phyloP scores from a whole-genome alignment of 129 eudicot genomes.

The Flaveria ramosissima region DNA sequence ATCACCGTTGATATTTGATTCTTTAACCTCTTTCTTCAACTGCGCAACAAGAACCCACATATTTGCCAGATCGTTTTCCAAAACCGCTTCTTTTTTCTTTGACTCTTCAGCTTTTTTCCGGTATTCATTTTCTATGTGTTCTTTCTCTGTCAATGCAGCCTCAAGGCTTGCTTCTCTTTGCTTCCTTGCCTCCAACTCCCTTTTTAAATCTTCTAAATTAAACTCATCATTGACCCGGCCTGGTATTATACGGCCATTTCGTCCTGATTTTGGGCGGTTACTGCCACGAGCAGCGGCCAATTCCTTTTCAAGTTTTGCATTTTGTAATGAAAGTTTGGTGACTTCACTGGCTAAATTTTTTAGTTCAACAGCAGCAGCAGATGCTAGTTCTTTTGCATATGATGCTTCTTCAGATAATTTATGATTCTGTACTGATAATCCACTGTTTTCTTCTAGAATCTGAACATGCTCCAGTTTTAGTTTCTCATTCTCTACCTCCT shows the following conservation, averaged over 20 bases:
- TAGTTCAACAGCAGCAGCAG: slow-evolving; percentile 95
- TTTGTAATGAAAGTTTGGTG: slow-evolving; percentile 77
- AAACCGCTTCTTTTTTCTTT: slow-evolving; percentile 71
- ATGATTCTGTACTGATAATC: slow-evolving; percentile 80
- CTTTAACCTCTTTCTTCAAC: slow-evolving; percentile 71
- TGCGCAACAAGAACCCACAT: slow-evolving; percentile 99
- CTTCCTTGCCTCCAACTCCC: slow-evolving; percentile 75
- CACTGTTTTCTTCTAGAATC: slow-evolving; percentile 78
- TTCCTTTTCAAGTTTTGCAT: slow-evolving; percentile 82
- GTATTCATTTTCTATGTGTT: slow-evolving; percentile 66
- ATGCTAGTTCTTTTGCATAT: slow-evolving; percentile 90
- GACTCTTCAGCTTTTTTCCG: slow-evolving; percentile 66
- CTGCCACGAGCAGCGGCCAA: slow-evolving; percentile 60
- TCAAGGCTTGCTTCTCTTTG: slow-evolving; percentile 82
- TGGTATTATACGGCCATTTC: slow-evolving; percentile 57
- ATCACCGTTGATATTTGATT: slow-evolving; percentile 33
- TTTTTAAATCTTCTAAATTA: slow-evolving; percentile 66
- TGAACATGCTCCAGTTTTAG: slow-evolving; percentile 74
- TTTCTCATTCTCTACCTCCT: slow-evolving; percentile 87
- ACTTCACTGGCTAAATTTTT: slow-evolving; percentile 90
- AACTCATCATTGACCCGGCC: slow-evolving; percentile 63
- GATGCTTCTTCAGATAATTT: slow-evolving; percentile 96
- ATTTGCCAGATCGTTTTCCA: slow-evolving; percentile 89
- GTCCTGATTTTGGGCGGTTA: slow-evolving; percentile 55
- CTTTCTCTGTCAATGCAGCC: slow-evolving; percentile 81